Evolutionary conservation across 306 rosid species (phyloP), one percentile per base, ranked within the genome.

Genomic region (Dalbergia oliveri): DNA sequence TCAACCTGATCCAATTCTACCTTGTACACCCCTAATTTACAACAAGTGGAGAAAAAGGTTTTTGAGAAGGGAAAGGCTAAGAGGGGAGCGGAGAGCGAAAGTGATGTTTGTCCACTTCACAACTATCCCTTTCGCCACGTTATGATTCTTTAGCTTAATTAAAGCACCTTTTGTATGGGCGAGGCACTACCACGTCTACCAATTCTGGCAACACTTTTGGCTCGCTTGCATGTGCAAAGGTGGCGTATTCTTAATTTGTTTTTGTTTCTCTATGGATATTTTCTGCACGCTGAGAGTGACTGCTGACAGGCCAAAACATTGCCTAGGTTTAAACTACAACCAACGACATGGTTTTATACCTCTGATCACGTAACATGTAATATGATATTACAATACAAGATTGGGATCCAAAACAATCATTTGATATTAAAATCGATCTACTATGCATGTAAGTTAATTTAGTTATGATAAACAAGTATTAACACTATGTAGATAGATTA

Each of bases 121-220:
- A 26, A 26, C 1, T 26, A 26, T 26, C 31, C 31, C 31, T 26
- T 26, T 26, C 31, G 31, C 31, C 31, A 26, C 31, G 31, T 26
- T 26, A 26, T 26, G 31, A 26, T 26, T 26, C 31, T 26, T 26
- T 26, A 26, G 31, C 31, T 26, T 26, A 26, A 44, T 44, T 10
- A 50, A 8, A 37, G 41, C 41, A 6, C 6, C 41, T 37, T 37
- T 37, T 37, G 41, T 37, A 57, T 75, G 90, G 87, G 75, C 53
- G 35, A 69, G 68, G 72, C 41, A 8, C 65, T 67, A 87, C 88
- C 92, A 85, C 90, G 88, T 86, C 64, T n/a, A 35, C 68, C 51
- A n/a, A 33, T 62, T 66, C 80, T 9, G 71, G 11, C 19, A 21
- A 21, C 47, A 1, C 47, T 64, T 44, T 21, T 10, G 10, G 53